A percentile compares a stretch with the other conserved stretches of the same genome.
phyloP scores from a whole-genome alignment of 2,329 filamentous ascomycete genomes.

The Neocucurbitaria cava region DNA sequence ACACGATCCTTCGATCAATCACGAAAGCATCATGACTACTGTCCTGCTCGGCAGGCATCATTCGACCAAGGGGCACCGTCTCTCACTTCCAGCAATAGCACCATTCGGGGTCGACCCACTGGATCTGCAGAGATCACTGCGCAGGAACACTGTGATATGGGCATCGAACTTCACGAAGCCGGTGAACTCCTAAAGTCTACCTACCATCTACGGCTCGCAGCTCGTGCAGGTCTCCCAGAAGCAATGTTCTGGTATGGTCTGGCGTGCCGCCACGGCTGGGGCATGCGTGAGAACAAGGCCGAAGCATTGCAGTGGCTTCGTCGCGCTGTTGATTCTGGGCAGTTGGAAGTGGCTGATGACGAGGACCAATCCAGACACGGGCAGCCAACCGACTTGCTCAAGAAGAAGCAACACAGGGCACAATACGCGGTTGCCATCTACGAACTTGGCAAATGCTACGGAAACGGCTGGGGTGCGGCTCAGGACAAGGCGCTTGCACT shows the following conservation, averaged over 20 bases:
- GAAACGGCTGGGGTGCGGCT: constrained; percentile 97
- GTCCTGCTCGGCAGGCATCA: constrained; percentile 20
- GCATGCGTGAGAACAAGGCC: constrained; percentile 88
- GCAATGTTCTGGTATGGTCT: constrained; percentile 96
- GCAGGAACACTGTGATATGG: constrained; percentile 89
- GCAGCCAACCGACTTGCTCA: constrained; percentile 68
- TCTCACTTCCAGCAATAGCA: constrained; percentile 53
- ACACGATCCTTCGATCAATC: constrained; percentile 40
- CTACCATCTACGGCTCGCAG: constrained; percentile 91
- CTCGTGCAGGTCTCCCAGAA: constrained; percentile 83
- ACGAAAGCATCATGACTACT: constrained; percentile 25
- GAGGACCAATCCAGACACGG: constrained; percentile 69
- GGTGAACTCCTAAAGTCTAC: constrained; percentile 92
- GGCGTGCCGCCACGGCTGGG: constrained; percentile 96
- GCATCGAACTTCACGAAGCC: constrained; percentile 86
- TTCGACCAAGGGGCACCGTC: constrained; percentile 40
- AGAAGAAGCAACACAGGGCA: constrained; percentile 83
- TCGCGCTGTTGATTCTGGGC: constrained; percentile 85
- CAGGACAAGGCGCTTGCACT: constrained; percentile 89
- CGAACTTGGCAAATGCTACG: constrained; percentile 93
- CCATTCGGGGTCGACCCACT: constrained; percentile 54
- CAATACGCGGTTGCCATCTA: constrained; percentile 97
- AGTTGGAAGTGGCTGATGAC: constrained; percentile 82
- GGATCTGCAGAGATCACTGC: constrained; percentile 70
- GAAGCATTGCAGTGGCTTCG: constrained; percentile 93